Evolutionary conservation across 495 filamentous ascomycete species (phyloP).

Genomic region (Aspergillus cavernicola): DNA sequence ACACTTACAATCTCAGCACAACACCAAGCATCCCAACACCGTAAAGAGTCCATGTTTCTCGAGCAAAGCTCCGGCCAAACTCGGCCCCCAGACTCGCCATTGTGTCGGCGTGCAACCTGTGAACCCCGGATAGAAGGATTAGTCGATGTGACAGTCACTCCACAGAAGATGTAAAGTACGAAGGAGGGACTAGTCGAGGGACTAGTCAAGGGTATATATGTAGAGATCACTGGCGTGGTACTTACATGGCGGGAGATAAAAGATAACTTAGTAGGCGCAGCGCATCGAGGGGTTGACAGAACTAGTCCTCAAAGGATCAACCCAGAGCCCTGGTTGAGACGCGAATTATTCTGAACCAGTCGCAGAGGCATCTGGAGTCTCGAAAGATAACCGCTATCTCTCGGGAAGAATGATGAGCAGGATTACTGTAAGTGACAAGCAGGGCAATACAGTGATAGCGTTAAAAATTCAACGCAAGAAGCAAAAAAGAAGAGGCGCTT

Average conservation of each 20-base stretch:
- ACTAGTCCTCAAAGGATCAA: slow-evolving; percentile 2
- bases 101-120: slow-evolving; percentile 21
- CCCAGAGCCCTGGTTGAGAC: not conserved
- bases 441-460: not conserved
- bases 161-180: not conserved
- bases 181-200: not conserved
- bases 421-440: no score
- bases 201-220: not conserved
- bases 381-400: not conserved
- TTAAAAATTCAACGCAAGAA: not conserved
- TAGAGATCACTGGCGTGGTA: not conserved
- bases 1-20: slow-evolving; percentile 41
- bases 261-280: not conserved
- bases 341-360: not conserved
- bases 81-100: slow-evolving; percentile 37
- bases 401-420: not conserved
- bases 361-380: no score
- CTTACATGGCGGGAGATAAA: slow-evolving; percentile 10
- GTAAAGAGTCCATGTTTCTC: slow-evolving; percentile 49
- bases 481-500: not conserved
- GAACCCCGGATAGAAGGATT: slow-evolving; percentile 5
- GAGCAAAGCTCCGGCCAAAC: slow-evolving; percentile 31
- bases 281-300: not conserved
- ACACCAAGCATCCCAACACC: slow-evolving; percentile 42
- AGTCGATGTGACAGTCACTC: slow-evolving; percentile 6